Evolutionary conservation across 2,329 filamentous ascomycete genomes (phyloP), one percentile per base, ranked within the genome.

Genomic region (Microdochium trichocladiopsis): DNA sequence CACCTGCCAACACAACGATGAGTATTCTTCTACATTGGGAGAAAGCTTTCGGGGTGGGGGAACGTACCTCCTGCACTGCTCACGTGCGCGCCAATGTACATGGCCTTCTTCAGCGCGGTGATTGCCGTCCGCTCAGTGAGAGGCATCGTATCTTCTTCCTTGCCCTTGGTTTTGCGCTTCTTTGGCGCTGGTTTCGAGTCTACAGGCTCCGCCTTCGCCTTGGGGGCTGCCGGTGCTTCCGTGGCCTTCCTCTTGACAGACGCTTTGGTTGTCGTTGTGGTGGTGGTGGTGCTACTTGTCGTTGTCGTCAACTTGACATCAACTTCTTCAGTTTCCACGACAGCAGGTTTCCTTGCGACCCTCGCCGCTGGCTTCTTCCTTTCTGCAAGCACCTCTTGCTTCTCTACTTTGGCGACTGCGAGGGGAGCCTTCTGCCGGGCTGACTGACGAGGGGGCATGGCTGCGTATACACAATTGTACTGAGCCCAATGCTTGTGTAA

Each of bases 41-140:
- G 14, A 25, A 24, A 10, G n/a, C n/a, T n/a, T n/a, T n/a, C n/a
- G n/a, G n/a, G n/a, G n/a, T n/a, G 10, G 31, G 23, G 16, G 14
- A 48, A 58, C 76, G 52, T 66, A 88, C 90, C 93, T 74, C 92
- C 93, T 25, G 94, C 91, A 56, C 82, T 85, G 68, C 88, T 94
- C 55, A 97, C 90, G 67, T 99, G 94, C 1, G 94, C 94, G 16
- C 94, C 94, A 52, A 99, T 86, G 62, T 88, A 86, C 79, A 96
- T 88, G 12, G 76, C 69, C 65, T 76, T 79, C 66, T 86, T 85
- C 56, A 93, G 74, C 1, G 83, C 82, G 12, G 69, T 60, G 25
- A 84, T 68, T 4, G 77, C 70, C 1, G 90, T 92, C 33, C 94
- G 80, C 24, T 77, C 72, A 21, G 84, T 86, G 2, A 96, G 69